A percentile compares a stretch with the other conserved stretches of the same genome.
Evolutionary conservation across 1,284 basidiomycete genomes (phyloP).

Genomic region (Farysia itapuensis): DNA sequence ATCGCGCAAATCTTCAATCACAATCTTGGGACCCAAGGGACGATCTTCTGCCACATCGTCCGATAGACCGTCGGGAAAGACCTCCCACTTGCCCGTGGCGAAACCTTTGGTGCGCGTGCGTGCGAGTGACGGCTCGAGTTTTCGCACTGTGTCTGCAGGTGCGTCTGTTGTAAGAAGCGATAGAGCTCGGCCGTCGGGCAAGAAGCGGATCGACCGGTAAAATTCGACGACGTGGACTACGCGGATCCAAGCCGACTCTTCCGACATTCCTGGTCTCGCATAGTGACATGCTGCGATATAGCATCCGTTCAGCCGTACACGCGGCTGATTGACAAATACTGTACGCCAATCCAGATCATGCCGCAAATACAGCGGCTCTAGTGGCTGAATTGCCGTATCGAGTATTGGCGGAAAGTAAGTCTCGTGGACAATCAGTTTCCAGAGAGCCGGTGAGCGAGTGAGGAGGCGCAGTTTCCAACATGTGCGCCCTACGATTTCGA

Average conservation of each 20-base stretch:
- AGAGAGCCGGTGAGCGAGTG: constrained; percentile 40
- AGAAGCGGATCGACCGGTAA: constrained; percentile 81
- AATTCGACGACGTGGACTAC: constrained; percentile 63
- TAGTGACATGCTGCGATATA: constrained; percentile 58
- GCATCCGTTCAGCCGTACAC: constrained; percentile 52
- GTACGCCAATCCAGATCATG: constrained; percentile 50
- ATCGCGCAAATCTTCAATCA: constrained; percentile 51
- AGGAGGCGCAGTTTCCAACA: constrained; percentile 55
- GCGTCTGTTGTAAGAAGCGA: constrained; percentile 81
- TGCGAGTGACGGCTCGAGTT: constrained; percentile 73
- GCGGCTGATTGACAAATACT: constrained; percentile 53
- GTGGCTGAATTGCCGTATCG: constrained; percentile 10
- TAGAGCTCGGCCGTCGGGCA: constrained; percentile 80
- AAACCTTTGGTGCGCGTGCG: constrained; percentile 71
- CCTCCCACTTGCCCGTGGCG: constrained; percentile 65
- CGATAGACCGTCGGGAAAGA: constrained; percentile 34
- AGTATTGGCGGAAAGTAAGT: constrained; percentile 49
- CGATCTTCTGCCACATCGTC: constrained; percentile 35
- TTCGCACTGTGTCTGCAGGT: constrained; percentile 75
- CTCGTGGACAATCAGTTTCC: constrained; percentile 45
- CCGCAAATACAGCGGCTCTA: constrained; percentile 15
- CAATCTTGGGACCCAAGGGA: constrained; percentile 40
- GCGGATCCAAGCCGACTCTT: constrained; percentile 54
- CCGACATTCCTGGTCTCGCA: constrained; percentile 46
- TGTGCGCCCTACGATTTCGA: constrained; percentile 46